Evolutionary conservation across 2,329 filamentous ascomycete genomes (phyloP).

Genomic region (Aspergillus neotritici): DNA sequence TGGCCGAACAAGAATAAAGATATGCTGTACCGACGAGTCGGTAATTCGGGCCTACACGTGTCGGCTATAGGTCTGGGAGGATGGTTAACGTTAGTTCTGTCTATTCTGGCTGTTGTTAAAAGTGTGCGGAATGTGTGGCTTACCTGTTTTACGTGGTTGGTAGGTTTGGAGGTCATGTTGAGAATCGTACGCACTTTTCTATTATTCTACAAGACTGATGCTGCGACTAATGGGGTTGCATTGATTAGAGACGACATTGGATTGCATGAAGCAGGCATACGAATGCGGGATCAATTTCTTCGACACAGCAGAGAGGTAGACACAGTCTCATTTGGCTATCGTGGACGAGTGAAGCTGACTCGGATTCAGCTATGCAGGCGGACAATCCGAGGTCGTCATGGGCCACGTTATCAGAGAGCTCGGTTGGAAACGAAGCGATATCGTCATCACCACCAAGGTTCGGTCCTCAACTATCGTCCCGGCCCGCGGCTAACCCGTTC

Average conservation of each 20-base stretch:
- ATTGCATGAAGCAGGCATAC: slow-evolving; percentile 50
- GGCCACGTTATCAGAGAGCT: slow-evolving; percentile 52
- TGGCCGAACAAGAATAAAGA: slow-evolving; percentile 28
- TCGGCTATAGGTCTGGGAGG: slow-evolving; percentile 63
- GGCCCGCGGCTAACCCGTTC: neutral
- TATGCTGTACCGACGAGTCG: slow-evolving; percentile 68
- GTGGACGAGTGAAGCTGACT: neutral
- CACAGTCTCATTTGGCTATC: neutral
- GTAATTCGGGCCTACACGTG: slow-evolving; percentile 66
- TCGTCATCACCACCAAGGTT: slow-evolving; percentile 34
- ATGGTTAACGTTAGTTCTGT: slow-evolving; percentile 30
- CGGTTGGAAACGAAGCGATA: slow-evolving; percentile 53
- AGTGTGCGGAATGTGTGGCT: neutral
- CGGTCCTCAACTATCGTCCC: slow-evolving; percentile 4
- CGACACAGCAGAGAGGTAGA: slow-evolving; percentile 49
- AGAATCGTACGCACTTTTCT: slow-evolving; percentile 46
- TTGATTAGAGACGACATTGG: slow-evolving; percentile 18
- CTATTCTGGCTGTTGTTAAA: neutral
- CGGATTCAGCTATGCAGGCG: slow-evolving; percentile 41
- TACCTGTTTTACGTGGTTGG: neutral
- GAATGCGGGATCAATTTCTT: slow-evolving; percentile 55
- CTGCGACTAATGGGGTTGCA: neutral
- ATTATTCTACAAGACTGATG: neutral
- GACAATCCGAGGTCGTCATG: slow-evolving; percentile 51
- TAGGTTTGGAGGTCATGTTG: slow-evolving; percentile 61